Base-by-base conservation (phyloP, 1,139 yeast species). In the Diutina rugosa region DNA sequence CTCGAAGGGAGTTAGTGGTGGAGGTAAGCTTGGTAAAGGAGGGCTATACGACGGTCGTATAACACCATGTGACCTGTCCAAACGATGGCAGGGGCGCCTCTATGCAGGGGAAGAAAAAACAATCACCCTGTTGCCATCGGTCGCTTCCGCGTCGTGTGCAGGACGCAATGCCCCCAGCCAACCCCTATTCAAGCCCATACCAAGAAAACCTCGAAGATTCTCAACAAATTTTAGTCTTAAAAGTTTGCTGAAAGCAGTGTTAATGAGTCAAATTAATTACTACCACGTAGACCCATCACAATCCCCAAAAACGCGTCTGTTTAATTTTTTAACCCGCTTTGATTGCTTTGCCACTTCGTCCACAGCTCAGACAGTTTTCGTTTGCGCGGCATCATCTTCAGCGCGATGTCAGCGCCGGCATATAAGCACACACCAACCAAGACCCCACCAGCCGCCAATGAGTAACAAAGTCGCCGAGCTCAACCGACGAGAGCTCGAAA, bases 401-500 rank as follows among this genome's bases (percentile, higher is more conserved):
- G 12, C 12, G 38, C 38, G 38, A 32, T 9, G 38, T 32, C 38
- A 10, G 38, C 6, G 3, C 9, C 38, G 38, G 38, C 26, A 21
- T 21, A 21, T 21, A 21, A 21, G 26, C 26, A 21, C 26, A 2
- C 26, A 21, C 4, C 26, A 2, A 21, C 26, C 26, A 4, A 21
- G 26, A 21, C 26, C 4, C 26, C 26, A 35, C n/a, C 41, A 35
- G 5, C n/a, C 14, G n/a, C 41, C 29, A 8, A 44, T 51, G 49
- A 30, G 70, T 57, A 78, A 80, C 57, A 78, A 80, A 59, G 82
- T 86, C 44, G 79, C 83, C 63, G 74, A 74, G 56, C 77, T 90
- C 56, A 90, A 85, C 64, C 81, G 82, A 57, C 76, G 75, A 59
- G 98, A 91, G 65, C 73, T 91, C 30, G 79, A 76, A 26, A 71